Percentiles rank a stretch among this genome's conserved stretches.
These are phyloP conservation scores for Mimosa bimucronata DNA, from an alignment of 306 rosid species.

Conservation along the genomic window DNA sequence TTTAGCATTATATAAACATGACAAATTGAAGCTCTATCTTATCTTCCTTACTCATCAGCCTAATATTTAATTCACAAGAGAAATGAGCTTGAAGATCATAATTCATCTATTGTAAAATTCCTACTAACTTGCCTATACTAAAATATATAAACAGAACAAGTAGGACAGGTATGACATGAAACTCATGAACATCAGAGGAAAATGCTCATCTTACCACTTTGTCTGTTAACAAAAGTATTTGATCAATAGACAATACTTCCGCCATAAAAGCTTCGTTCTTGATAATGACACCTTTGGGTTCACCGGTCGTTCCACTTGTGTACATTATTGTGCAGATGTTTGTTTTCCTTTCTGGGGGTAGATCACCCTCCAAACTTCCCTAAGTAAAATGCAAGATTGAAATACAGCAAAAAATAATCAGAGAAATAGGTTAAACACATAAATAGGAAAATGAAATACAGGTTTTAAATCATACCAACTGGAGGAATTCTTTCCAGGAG, in stretches of 20 bases:
- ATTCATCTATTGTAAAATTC: not conserved
- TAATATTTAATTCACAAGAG: not conserved
- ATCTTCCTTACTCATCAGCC: not conserved
- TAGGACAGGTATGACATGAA: not conserved
- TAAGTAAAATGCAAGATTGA: constrained; percentile 31
- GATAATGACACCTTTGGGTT: constrained; percentile 91
- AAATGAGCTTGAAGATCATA: constrained; percentile 6
- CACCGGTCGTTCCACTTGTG: constrained; percentile 97
- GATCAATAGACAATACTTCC: constrained; percentile 74
- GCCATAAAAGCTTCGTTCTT: constrained; percentile 73
- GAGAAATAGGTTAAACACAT: not conserved
- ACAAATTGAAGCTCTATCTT: not conserved
- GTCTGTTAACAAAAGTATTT: constrained; percentile 68
- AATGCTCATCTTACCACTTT: constrained; percentile 56
- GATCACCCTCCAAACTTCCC: constrained; percentile 66
- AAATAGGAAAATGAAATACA: constrained; percentile 14
- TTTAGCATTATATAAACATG: not conserved
- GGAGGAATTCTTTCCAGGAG: constrained; percentile 84
- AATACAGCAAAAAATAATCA: not conserved
- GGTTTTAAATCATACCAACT: constrained; percentile 56
- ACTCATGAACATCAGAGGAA: not conserved
- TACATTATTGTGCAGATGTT: constrained; percentile 83
- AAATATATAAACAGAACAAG: not conserved
- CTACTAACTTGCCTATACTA: not conserved
- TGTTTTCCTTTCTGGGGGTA: constrained; percentile 64